A percentile compares a stretch with the other conserved stretches of the same genome.
Conservation (phyloP, 495 filamentous ascomycete genomes). For the Evansstolkia leycettana region DNA sequence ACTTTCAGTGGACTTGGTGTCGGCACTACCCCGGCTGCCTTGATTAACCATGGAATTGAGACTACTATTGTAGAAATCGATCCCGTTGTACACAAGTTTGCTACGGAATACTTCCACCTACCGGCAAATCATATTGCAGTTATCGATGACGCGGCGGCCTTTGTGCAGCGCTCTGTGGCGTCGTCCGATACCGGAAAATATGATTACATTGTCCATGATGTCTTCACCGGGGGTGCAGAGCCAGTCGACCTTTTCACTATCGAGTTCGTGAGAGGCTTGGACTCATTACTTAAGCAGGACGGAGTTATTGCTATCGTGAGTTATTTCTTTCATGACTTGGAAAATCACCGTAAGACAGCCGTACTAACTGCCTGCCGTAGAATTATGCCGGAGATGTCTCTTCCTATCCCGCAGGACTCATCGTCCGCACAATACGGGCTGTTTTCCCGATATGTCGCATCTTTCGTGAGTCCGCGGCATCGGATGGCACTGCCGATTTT, state of each 20-base stretch:
- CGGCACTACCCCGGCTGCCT: constrained; percentile 75
- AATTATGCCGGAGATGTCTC: constrained; percentile 93
- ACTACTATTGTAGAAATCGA: constrained; percentile 93
- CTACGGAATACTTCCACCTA: constrained; percentile 70
- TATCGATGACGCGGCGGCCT: constrained; percentile 70
- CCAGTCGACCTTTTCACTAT: constrained; percentile 77
- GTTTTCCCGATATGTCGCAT: constrained; percentile 74
- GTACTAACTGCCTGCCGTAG: constrained; percentile 28
- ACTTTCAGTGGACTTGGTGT: constrained; percentile 78
- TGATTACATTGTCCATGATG: constrained; percentile 93
- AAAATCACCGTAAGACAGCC: background rate
- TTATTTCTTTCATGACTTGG: constrained; percentile 3
- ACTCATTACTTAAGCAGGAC: constrained; percentile 55
- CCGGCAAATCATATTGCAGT: constrained; percentile 64
- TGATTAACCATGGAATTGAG: constrained; percentile 78
- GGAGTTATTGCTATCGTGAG: constrained; percentile 86
- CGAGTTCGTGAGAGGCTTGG: constrained; percentile 62
- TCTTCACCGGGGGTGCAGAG: constrained; percentile 96
- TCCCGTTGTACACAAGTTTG: constrained; percentile 73
- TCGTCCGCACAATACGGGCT: constrained; percentile 57
- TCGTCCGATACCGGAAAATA: constrained; percentile 39
- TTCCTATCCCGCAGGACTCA: constrained; percentile 54
- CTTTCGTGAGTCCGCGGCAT: constrained; percentile 62
- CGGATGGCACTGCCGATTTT: constrained; percentile 50
- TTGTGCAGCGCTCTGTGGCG: constrained; percentile 44